Base-by-base conservation (phyloP, 768 basidiomycete genomes). In the Dictyophora rubrovolvata region DNA sequence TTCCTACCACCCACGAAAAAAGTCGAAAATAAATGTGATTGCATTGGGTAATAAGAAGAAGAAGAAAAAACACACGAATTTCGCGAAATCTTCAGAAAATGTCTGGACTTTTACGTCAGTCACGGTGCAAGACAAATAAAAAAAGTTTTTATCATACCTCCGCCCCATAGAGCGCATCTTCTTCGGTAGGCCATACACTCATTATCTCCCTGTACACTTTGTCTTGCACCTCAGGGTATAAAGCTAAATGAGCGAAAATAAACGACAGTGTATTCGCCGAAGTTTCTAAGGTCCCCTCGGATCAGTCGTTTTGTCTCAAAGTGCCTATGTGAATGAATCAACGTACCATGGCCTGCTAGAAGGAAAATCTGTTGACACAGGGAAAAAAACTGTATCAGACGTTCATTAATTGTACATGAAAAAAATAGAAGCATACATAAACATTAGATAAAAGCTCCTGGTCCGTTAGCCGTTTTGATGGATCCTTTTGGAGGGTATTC, bases 181-280 rank as follows among this genome's bases (percentile, higher is more conserved):
- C 35, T 59, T 65, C 10, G 4, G 69, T 62, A 10, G 77, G 76
- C 74, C 78, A 79, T n/a, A 76, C 47, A 16, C 52, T 56, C 7
- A 54, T 35, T 5, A 72, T 65, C 55, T 82, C 79, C 35, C 77
- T 70, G 52, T 72, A 74, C 0, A 83, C 62, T 56, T 71, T 77
- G 23, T 73, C 66, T 63, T 83, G 82, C 34, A 70, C 69, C 0
- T 77, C 76, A 1, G 80, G 79, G 62, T 81, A 67, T 12, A 81
- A 68, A 4, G 82, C 81, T 8, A 83, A 66, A 11, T 78, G 68
- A 0, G 64, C 68, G 14, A 80, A 59, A 1, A 73, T 70, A 58
- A 79, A 79, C 42, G 69, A 69, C 4, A 79, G 68, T 0, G 77
- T 69, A 61, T 79, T 74, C 5, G 79, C 72, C 1, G 77, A 72